Conservation (phyloP, 2,329 filamentous ascomycete species). For the Coleophoma cylindrospora region DNA sequence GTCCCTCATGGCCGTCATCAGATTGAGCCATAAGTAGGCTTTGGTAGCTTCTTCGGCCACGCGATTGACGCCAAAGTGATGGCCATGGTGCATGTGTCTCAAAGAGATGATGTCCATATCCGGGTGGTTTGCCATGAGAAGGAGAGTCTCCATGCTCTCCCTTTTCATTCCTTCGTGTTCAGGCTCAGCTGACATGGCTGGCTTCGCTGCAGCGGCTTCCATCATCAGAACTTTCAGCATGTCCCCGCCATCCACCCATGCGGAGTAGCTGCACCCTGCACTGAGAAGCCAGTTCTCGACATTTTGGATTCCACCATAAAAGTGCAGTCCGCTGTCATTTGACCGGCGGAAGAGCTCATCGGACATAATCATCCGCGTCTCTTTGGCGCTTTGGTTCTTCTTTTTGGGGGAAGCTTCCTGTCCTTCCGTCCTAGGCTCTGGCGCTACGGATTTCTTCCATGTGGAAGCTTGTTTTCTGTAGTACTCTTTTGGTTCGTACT, state of each 20-base stretch:
- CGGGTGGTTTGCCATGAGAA: neutral
- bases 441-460: neutral
- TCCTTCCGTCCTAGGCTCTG: neutral
- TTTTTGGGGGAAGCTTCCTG: neutral
- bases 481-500: neutral
- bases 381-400: neutral
- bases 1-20: neutral
- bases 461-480: neutral
- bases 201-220: neutral
- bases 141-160: neutral
- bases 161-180: neutral
- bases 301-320: neutral
- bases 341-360: neutral
- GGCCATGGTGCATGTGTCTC: neutral
- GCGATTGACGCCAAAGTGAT: neutral
- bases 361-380: neutral
- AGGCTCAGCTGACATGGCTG: neutral
- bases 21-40: neutral
- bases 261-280: neutral
- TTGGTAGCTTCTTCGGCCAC: neutral
- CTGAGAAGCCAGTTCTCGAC: neutral
- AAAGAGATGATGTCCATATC: neutral
- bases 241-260: neutral
- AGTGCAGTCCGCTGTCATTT: neutral
- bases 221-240: neutral